Base-by-base conservation (phyloP, 768 basidiomycete genomes). In the Boletus pseudopeckii region DNA sequence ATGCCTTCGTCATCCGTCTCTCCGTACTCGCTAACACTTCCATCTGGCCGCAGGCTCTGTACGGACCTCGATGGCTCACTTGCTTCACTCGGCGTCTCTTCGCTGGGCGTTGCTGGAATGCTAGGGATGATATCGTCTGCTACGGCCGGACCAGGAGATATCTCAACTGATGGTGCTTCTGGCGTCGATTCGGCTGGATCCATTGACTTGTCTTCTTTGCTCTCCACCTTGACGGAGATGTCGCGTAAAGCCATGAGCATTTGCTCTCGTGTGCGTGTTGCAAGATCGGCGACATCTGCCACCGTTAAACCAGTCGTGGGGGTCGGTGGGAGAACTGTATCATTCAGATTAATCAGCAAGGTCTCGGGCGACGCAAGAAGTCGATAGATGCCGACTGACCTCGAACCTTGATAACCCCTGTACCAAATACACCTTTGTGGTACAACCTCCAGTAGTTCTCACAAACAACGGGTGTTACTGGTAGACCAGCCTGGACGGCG, bases 391-490 rank as follows among this genome's bases (percentile, higher is more conserved):
- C 20, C 33, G 17, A 68, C 71, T 56, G 11, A 70, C 97, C 91
- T 79, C 82, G 84, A 59, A 98, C 79, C 66, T 81, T 90, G 57
- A 98, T 76, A 10, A 77, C 80, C 0, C 96, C 96, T 24, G 77
- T 71, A 37, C 85, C 84, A 58, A 98, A 90, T 18, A 84, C 74
- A 34, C 86, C 86, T 57, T 84, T 80, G 64, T 82, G 84, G 70
- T 97, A 98, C 43, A 96, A 60, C 56, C 82, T 74, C 80, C 90
- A 90, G 69, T 98, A 99, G 70, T 98, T 98, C 75, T 98, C 93
- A 48, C 85, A 84, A 3, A 98, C 86, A 48, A 99, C 81, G 7
- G 97, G 96, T 30, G 91, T 81, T 64, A 99, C 86, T 7, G 97
- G 96, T 43, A 98, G 80, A 30, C 88, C 84, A 13, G 92, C 85